These are phyloP conservation scores for Aureococcus anophagefferens DNA, from an alignment of 108 stramenopile species.

Conservation along the genomic window DNA sequence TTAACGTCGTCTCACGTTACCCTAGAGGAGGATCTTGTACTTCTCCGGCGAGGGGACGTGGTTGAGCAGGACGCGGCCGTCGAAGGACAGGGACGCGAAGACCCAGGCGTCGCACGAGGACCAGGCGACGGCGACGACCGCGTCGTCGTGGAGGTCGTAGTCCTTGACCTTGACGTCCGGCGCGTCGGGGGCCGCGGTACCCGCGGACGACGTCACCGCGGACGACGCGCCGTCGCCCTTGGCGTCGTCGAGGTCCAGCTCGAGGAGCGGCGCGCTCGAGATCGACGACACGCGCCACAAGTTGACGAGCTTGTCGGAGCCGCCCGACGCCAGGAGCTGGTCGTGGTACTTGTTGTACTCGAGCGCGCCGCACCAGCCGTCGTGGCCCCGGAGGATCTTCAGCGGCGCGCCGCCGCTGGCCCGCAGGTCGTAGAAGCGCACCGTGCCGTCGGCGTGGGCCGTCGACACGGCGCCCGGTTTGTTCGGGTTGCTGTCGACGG, in stretches of 20 bases:
- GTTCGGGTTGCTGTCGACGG: constrained; percentile 86
- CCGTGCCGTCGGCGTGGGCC: constrained; percentile 79
- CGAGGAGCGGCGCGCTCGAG: constrained; percentile 80
- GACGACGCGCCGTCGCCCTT: constrained; percentile 14
- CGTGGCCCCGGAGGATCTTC: constrained; percentile 6
- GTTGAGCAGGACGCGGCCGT: constrained; percentile 77
- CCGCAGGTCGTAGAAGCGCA: too few relatives aligned
- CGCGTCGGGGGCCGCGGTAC: constrained; percentile 28
- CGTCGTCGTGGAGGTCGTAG: constrained; percentile 70
- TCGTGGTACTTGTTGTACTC: constrained; percentile 95
- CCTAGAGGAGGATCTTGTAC: constrained; percentile 96
- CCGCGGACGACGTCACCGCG: constrained; percentile 1
- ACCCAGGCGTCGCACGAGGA: constrained; percentile 89
- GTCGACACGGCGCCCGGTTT: constrained; percentile 75
- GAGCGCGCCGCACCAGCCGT: constrained; percentile 36
- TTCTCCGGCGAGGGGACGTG: constrained; percentile 96
- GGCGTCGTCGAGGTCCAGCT: constrained; percentile 39
- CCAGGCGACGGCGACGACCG: constrained; percentile 76
- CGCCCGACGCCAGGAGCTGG: constrained; percentile 83
- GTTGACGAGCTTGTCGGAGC: constrained; percentile 79
- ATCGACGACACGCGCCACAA: constrained; percentile 87
- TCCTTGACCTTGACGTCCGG: constrained; percentile 66
- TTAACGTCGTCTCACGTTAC: too few relatives aligned
- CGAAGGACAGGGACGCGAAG: constrained; percentile 73
- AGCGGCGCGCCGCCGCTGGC: too few relatives aligned